These are phyloP conservation scores for Podaxis mareebaensis DNA, from an alignment of 768 basidiomycete genomes.

Conservation along the genomic window DNA sequence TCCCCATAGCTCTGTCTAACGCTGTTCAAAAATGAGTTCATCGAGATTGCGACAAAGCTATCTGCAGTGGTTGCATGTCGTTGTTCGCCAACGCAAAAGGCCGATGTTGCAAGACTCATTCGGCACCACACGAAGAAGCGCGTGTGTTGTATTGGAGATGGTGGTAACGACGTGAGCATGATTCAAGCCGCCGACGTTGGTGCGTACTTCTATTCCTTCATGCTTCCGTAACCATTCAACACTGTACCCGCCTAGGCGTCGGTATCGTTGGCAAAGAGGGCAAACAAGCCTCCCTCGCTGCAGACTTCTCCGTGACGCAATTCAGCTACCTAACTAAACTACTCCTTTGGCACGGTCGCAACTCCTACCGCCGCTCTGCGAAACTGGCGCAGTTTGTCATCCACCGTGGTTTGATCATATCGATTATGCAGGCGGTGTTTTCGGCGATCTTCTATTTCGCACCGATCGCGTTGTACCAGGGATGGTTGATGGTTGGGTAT, in stretches of 20 bases:
- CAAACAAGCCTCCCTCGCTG: constrained; percentile 97
- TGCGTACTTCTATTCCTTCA: constrained; percentile 39
- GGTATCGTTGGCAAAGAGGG: constrained; percentile 99
- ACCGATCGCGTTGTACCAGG: constrained; percentile 96
- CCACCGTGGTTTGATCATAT: constrained; percentile 95
- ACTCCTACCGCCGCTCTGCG: constrained; percentile 96
- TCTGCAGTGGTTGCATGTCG: constrained; percentile 97
- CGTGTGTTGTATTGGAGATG: constrained; percentile 98
- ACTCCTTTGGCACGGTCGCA: constrained; percentile 97
- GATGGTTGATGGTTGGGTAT: constrained; percentile 97
- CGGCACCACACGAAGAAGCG: constrained; percentile 89
- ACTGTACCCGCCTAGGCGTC: constrained; percentile 58
- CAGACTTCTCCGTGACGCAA: constrained; percentile 97
- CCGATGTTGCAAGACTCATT: constrained; percentile 94
- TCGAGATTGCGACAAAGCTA: constrained; percentile 93
- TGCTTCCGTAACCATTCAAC: background rate
- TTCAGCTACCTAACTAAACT: constrained; percentile 96
- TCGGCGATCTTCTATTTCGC: constrained; percentile 92
- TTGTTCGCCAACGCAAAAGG: constrained; percentile 98
- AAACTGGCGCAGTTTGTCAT: constrained; percentile 99
- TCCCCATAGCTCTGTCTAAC: constrained; percentile 78
- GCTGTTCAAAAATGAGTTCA: constrained; percentile 90
- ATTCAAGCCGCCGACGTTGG: constrained; percentile 99
- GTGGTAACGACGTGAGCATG: constrained; percentile 99
- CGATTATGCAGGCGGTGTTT: constrained; percentile 97